phyloP scores from a whole-genome alignment of 2,329 filamentous ascomycete species.

The Myriosclerotinia duriaeana region DNA sequence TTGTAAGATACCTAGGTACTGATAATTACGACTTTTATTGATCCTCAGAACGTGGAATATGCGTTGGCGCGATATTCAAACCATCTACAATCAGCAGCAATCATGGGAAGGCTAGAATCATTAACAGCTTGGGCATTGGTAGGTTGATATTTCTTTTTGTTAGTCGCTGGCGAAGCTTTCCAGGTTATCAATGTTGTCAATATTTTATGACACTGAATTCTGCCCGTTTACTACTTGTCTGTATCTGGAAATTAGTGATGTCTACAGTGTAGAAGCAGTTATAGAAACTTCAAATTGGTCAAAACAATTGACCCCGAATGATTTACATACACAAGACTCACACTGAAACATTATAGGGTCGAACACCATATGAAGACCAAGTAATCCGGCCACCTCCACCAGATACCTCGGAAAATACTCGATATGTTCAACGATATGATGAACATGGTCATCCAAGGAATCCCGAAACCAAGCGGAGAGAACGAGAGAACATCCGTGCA shows the following conservation, averaged over 20 bases:
- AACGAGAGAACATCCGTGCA: conserved; percentile 40
- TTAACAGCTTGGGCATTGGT: conserved; percentile 36
- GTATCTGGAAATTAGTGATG: no score
- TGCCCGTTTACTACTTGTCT: neutral
- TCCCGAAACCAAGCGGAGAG: conserved; percentile 38
- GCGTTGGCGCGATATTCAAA: neutral
- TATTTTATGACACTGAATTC: neutral
- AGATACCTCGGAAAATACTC: conserved; percentile 23
- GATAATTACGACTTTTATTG: neutral
- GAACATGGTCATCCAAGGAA: conserved; percentile 40
- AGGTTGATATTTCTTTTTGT: conserved; percentile 19
- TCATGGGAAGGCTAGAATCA: conserved; percentile 31
- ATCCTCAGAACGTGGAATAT: neutral
- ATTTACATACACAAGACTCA: neutral
- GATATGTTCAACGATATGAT: conserved; percentile 37
- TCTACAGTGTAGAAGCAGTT: neutral
- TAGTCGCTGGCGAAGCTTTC: neutral
- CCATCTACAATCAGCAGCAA: conserved; percentile 9
- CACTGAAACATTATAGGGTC: conserved; percentile 34
- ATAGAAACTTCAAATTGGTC: neutral
- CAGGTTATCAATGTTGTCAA: neutral
- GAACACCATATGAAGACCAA: conserved; percentile 40
- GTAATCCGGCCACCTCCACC: conserved; percentile 30
- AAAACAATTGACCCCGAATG: neutral
- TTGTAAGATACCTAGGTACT: neutral